Conservation (phyloP, 1,284 basidiomycete genomes). For the Cryptococcus sp. region DNA sequence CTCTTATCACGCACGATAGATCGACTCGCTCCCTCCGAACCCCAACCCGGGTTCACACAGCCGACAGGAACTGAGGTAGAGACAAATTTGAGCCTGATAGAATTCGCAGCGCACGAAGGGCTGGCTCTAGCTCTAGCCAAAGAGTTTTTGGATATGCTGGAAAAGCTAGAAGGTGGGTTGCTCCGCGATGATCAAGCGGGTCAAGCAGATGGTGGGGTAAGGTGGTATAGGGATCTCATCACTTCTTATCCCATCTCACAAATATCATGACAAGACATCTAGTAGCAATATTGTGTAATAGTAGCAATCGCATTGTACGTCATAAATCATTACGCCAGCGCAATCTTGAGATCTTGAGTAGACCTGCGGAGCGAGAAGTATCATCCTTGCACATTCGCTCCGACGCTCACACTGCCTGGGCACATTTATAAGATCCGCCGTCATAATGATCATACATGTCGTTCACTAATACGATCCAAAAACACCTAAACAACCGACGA, state of each 20-base stretch:
- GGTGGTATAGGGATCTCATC: conserved; percentile 73
- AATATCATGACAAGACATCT: too few species aligned
- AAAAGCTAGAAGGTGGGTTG: conserved; percentile 60
- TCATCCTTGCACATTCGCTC: too few species aligned
- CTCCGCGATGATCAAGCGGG: conserved; percentile 69
- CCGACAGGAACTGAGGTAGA: conserved; percentile 21
- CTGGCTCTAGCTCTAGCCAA: conserved; percentile 69
- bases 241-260: background rate
- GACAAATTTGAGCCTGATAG: conserved; percentile 51
- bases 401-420: too few species aligned
- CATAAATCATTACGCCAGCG: too few species aligned
- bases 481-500: too few species aligned
- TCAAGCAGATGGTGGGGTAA: conserved; percentile 58
- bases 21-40: conserved; percentile 55
- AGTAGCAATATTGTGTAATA: too few species aligned
- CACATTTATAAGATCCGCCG: too few species aligned
- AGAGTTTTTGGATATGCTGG: conserved; percentile 73
- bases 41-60: background rate
- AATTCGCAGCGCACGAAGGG: conserved; percentile 67
- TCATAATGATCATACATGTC: too few species aligned
- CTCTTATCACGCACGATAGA: conserved; percentile 67
- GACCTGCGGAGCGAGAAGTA: too few species aligned
- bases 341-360: too few species aligned
- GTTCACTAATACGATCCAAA: too few species aligned
- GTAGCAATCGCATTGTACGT: too few species aligned